phyloP scores from a whole-genome alignment of 768 basidiomycete genomes.

The Lentinula edodes region DNA sequence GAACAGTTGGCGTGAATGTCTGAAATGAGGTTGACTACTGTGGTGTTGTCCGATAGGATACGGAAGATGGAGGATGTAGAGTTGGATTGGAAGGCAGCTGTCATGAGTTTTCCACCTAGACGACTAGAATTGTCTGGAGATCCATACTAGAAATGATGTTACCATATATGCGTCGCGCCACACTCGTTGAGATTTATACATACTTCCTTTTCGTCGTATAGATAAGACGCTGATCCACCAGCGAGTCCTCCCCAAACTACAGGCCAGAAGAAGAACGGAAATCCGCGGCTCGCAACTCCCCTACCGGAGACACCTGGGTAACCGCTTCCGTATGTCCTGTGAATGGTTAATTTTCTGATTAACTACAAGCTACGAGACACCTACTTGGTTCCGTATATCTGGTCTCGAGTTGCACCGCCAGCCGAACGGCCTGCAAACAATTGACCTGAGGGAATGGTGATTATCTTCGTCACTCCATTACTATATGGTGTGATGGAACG shows the following conservation, averaged over 20 bases:
- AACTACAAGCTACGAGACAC: neutral
- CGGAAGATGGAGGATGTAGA: slow-evolving; percentile 37
- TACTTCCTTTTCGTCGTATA: slow-evolving; percentile 32
- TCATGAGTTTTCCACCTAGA: slow-evolving; percentile 39
- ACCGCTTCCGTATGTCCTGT: slow-evolving; percentile 50
- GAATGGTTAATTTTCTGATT: slow-evolving; percentile 1
- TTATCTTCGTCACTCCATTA: slow-evolving; percentile 19
- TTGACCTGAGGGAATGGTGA: slow-evolving; percentile 30
- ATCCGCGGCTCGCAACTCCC: slow-evolving; percentile 37
- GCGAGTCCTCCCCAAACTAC: slow-evolving; percentile 36
- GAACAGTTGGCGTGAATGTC: slow-evolving; percentile 41
- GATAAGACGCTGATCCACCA: slow-evolving; percentile 19
- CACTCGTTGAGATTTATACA: neutral
- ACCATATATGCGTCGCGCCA: neutral
- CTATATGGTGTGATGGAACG: slow-evolving; percentile 1
- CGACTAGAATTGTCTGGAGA: slow-evolving; percentile 37
- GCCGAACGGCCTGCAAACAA: slow-evolving; percentile 32
- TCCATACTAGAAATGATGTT: slow-evolving; percentile 35
- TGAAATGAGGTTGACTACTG: slow-evolving; percentile 34
- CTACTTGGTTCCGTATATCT: slow-evolving; percentile 35
- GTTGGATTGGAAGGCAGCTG: slow-evolving; percentile 35
- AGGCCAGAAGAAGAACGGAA: slow-evolving; percentile 58
- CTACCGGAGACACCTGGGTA: slow-evolving; percentile 38
- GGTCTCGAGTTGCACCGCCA: slow-evolving; percentile 39
- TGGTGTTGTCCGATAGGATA: slow-evolving; percentile 43